Percentiles rank a stretch among this genome's conserved stretches.
Conservation (phyloP, 495 filamentous ascomycete genomes). For the Hypoxylon fuscum region DNA sequence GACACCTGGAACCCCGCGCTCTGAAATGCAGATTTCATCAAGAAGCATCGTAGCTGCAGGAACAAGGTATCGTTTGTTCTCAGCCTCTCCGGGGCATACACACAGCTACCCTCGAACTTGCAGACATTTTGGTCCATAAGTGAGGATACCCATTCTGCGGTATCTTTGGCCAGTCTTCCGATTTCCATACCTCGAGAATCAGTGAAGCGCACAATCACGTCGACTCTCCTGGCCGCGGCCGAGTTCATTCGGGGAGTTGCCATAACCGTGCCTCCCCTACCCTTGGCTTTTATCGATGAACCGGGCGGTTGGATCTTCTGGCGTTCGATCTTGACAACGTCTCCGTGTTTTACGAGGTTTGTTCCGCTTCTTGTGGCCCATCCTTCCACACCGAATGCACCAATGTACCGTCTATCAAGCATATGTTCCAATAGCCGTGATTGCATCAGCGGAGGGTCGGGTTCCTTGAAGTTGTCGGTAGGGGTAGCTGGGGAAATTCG, state of each 20-base stretch:
- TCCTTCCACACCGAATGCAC: conserved; percentile 88
- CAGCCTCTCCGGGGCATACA: conserved; percentile 86
- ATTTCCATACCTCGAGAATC: conserved; percentile 82
- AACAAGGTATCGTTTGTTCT: conserved; percentile 93
- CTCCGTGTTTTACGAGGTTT: conserved; percentile 76
- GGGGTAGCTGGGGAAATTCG: neutral
- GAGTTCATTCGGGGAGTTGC: conserved; percentile 47
- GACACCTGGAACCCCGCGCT: conserved; percentile 63
- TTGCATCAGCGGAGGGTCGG: conserved; percentile 4
- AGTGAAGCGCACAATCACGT: conserved; percentile 95
- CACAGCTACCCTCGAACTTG: conserved; percentile 84
- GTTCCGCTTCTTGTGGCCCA: conserved; percentile 92
- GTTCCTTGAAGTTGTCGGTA: conserved; percentile 21
- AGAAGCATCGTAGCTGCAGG: conserved; percentile 81
- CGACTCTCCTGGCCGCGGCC: conserved; percentile 66
- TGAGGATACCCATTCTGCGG: conserved; percentile 92
- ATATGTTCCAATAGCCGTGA: conserved; percentile 44
- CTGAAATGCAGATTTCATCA: conserved; percentile 78
- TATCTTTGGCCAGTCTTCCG: conserved; percentile 87
- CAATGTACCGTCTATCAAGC: conserved; percentile 79
- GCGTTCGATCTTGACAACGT: conserved; percentile 84
- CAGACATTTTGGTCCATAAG: conserved; percentile 93
- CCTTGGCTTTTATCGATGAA: conserved; percentile 58
- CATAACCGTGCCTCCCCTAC: conserved; percentile 42
- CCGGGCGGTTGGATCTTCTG: conserved; percentile 74